Conservation (phyloP, 2,329 filamentous ascomycete genomes). For the Apiospora aurea region DNA sequence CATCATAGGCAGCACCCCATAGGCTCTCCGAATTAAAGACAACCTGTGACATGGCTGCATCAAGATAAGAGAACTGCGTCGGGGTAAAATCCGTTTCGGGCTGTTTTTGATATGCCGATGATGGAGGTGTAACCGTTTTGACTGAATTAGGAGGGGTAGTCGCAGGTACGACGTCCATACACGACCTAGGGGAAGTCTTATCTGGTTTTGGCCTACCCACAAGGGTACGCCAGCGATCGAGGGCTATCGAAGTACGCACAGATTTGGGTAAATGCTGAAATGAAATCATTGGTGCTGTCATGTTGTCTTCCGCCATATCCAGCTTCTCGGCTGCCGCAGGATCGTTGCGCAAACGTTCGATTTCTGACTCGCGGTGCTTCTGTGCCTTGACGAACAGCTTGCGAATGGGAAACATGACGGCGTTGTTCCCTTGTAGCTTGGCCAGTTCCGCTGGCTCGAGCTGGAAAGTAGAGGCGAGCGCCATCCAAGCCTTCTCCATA, state of each 20-base stretch:
- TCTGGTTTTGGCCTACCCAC: conserved; percentile 44
- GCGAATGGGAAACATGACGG: conserved; percentile 61
- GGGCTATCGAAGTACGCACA: conserved; percentile 54
- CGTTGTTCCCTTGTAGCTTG: conserved; percentile 53
- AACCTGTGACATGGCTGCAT: conserved; percentile 47
- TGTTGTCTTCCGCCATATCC: conserved; percentile 53
- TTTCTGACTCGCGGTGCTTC: conserved; percentile 58
- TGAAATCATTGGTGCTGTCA: conserved; percentile 15
- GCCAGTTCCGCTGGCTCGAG: conserved; percentile 51
- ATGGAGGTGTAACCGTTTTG: conserved; percentile 15
- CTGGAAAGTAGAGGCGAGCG: conserved; percentile 49
- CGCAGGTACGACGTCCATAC: conserved; percentile 3
- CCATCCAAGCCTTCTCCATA: conserved; percentile 58
- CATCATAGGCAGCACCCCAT: background rate
- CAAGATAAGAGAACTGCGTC: conserved; percentile 36
- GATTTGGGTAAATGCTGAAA: conserved; percentile 56
- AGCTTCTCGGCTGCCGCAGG: conserved; percentile 57
- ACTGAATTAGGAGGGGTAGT: conserved; percentile 12
- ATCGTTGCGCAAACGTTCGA: conserved; percentile 55
- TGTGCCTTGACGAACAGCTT: conserved; percentile 61
- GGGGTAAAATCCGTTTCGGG: conserved; percentile 33
- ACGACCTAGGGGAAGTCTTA: conserved; percentile 25
- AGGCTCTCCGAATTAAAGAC: conserved; percentile 41
- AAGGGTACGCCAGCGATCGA: conserved; percentile 59
- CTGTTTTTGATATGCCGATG: conserved; percentile 23